Evolutionary conservation across 176 grass and related monocot genomes (phyloP).

Genomic region (Bothriochloa decipiens): DNA sequence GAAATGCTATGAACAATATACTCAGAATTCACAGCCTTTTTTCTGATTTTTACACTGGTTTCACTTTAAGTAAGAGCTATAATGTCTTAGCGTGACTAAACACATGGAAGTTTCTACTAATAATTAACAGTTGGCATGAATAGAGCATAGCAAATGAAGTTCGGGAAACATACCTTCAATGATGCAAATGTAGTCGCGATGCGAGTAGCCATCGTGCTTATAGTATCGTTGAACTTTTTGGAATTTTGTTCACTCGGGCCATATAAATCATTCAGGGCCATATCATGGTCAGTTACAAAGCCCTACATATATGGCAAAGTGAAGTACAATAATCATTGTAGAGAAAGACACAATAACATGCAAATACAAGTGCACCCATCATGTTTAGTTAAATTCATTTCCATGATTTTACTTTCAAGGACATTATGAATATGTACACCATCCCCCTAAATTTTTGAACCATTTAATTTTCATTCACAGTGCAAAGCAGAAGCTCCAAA

Average conservation of each 20-base stretch:
- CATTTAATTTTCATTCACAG: constrained; percentile 20
- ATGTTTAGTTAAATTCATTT: constrained; percentile 1
- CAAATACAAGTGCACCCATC: constrained; percentile 20
- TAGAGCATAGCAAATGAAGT: constrained; percentile 34
- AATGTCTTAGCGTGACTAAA: constrained; percentile 4
- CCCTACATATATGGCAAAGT: constrained; percentile 52
- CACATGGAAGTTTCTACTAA: constrained; percentile 6
- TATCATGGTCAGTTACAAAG: constrained; percentile 94
- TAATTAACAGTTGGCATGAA: constrained; percentile 12
- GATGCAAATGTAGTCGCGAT: constrained; percentile 91
- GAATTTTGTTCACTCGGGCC: constrained; percentile 61
- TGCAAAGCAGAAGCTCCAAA: constrained; percentile 31
- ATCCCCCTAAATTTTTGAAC: constrained; percentile 26
- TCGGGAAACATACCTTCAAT: constrained; percentile 62
- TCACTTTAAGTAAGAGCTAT: neutral
- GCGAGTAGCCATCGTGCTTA: constrained; percentile 80
- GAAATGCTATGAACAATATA: constrained; percentile 12
- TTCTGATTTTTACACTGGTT: constrained; percentile 1
- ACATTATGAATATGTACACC: constrained; percentile 26
- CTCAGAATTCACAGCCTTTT: constrained; percentile 14
- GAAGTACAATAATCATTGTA: constrained; percentile 15
- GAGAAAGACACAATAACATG: neutral
- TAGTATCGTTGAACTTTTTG: constrained; percentile 64
- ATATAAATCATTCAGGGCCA: constrained; percentile 74
- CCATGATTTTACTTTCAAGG: constrained; percentile 9